These are phyloP conservation scores for Entelexis paramagnoliae DNA, from an alignment of 1,139 yeast genomes.

Conservation along the genomic window DNA sequence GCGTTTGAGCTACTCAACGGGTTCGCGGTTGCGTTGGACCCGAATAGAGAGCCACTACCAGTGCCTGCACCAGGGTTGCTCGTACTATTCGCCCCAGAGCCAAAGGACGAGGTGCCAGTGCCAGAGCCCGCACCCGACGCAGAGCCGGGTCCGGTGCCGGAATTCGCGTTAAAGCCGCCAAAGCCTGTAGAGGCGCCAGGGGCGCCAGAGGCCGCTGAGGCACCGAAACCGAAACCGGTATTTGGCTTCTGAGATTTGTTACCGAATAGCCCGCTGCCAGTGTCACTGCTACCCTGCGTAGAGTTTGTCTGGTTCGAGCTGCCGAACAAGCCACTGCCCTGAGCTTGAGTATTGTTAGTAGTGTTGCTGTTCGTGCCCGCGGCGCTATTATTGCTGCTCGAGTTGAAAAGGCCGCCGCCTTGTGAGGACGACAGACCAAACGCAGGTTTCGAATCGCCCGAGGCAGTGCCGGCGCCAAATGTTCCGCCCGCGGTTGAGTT, in stretches of 20 bases:
- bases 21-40: background rate
- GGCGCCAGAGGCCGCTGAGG: background rate
- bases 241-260: background rate
- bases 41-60: slow-evolving; percentile 6
- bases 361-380: background rate
- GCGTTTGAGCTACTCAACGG: background rate
- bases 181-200: background rate
- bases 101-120: background rate
- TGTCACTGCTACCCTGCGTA: background rate
- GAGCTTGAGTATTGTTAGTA: background rate
- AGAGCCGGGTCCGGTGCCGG: background rate
- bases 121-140: no score
- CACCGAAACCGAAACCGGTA: background rate
- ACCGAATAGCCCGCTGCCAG: background rate
- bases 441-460: background rate
- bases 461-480: background rate
- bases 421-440: slow-evolving; percentile 5
- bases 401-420: slow-evolving; percentile 8
- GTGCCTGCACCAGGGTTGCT: slow-evolving; percentile 1
- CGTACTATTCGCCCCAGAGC: background rate
- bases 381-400: background rate
- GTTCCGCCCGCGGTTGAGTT: background rate
- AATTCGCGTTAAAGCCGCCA: background rate
- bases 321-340: background rate
- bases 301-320: background rate